Percentiles rank a stretch among this genome's conserved stretches.
phyloP scores from a whole-genome alignment of 192 early-diverging fungal species.

The Mortierella hygrophila region DNA sequence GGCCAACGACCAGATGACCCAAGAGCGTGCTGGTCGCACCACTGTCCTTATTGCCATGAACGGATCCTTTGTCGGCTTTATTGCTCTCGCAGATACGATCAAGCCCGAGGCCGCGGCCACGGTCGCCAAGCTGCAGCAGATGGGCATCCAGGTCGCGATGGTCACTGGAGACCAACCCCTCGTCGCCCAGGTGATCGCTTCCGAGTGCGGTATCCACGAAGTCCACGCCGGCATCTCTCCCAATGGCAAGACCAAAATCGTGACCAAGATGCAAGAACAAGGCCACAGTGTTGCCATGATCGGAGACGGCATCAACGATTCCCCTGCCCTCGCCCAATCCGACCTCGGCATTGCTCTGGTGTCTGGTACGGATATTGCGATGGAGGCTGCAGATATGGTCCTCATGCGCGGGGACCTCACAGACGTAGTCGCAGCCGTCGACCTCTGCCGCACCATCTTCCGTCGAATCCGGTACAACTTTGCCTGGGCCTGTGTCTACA shows the following conservation, averaged over 20 bases:
- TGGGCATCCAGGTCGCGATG: slow-evolving; percentile 89
- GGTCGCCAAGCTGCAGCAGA: slow-evolving; percentile 75
- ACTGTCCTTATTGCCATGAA: slow-evolving; percentile 83
- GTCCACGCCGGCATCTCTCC: slow-evolving; percentile 94
- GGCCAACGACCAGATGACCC: slow-evolving; percentile 53
- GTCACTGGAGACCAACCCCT: slow-evolving; percentile 93
- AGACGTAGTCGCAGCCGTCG: slow-evolving; percentile 88
- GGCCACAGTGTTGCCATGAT: slow-evolving; percentile 88
- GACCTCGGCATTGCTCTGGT: slow-evolving; percentile 92
- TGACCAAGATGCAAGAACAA: slow-evolving; percentile 75
- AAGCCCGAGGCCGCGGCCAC: slow-evolving; percentile 82
- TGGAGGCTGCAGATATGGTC: slow-evolving; percentile 94
- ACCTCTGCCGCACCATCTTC: slow-evolving; percentile 89
- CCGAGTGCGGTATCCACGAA: slow-evolving; percentile 84
- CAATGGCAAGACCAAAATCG: slow-evolving; percentile 86
- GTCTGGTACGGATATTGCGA: slow-evolving; percentile 95
- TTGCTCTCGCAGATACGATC: slow-evolving; percentile 88
- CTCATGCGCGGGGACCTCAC: slow-evolving; percentile 90
- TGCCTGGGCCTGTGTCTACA: slow-evolving; percentile 92
- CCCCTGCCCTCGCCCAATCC: slow-evolving; percentile 86
- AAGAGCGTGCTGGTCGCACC: slow-evolving; percentile 81
- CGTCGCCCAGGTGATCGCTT: slow-evolving; percentile 87
- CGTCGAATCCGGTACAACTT: slow-evolving; percentile 88
- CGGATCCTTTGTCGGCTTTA: slow-evolving; percentile 68
- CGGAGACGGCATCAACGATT: slow-evolving; percentile 97